Evolutionary conservation across 257 asterid genomes (phyloP).

Genomic region (Penstemon newberryi): DNA sequence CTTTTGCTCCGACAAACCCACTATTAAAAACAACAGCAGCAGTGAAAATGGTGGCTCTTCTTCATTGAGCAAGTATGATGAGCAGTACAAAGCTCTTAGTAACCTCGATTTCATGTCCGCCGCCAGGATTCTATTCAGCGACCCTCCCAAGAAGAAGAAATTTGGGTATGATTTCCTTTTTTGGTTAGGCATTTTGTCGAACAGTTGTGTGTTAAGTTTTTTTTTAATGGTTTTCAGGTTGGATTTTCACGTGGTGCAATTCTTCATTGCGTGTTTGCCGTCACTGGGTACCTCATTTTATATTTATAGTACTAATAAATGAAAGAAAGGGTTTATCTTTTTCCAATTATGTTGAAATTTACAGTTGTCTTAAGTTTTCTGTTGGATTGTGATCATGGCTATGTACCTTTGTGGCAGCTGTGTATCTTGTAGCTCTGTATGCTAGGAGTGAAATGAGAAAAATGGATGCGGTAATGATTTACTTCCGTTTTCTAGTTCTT

Average conservation of each 20-base stretch:
- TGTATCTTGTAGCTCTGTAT: constrained; percentile 89
- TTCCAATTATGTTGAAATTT: constrained; percentile 18
- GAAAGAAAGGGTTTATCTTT: background rate
- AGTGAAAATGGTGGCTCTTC: constrained; percentile 40
- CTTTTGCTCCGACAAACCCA: constrained; percentile 45
- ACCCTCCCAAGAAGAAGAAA: constrained; percentile 59
- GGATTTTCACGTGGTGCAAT: constrained; percentile 93
- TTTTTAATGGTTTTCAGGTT: constrained; percentile 48
- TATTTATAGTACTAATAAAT: background rate
- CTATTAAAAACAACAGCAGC: constrained; percentile 26
- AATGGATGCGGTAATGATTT: constrained; percentile 81
- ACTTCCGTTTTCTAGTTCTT: background rate
- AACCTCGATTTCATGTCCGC: constrained; percentile 71
- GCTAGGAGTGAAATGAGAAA: constrained; percentile 92
- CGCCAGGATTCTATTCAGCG: constrained; percentile 59
- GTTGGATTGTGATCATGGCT: constrained; percentile 17
- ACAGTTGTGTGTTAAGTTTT: constrained; percentile 16
- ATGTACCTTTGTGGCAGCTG: constrained; percentile 61
- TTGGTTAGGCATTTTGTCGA: constrained; percentile 30
- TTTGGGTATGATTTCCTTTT: constrained; percentile 56
- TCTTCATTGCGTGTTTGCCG: constrained; percentile 88
- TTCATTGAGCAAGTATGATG: constrained; percentile 45
- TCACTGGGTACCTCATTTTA: constrained; percentile 64
- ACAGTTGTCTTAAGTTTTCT: constrained; percentile 15
- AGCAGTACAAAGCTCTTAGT: constrained; percentile 63